phyloP scores from a whole-genome alignment of 1,139 yeast species.

The Candida gigantensis region DNA sequence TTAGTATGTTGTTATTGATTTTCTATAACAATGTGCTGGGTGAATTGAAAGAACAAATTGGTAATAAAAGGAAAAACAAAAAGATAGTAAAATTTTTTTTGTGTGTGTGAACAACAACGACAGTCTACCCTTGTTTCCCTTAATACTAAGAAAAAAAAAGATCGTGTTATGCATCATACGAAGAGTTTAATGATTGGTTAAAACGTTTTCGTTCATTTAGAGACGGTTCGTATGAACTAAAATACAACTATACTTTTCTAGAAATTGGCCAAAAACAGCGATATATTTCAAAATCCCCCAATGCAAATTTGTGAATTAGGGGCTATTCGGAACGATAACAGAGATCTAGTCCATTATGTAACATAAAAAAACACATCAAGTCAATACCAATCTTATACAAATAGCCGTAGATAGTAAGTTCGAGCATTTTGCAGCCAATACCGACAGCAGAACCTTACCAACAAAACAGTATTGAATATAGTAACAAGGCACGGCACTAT shows the following conservation, averaged over 20 bases:
- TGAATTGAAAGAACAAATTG: too few relatives aligned
- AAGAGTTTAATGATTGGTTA: constrained; percentile 6
- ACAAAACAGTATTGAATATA: background rate
- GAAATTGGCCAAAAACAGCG: constrained; percentile 1
- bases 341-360: too few relatives aligned
- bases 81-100: background rate
- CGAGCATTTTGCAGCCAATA: constrained; percentile 4
- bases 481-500: too few relatives aligned
- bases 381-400: too few relatives aligned
- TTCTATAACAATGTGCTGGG: too few relatives aligned
- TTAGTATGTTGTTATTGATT: too few relatives aligned
- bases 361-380: too few relatives aligned
- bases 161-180: constrained; percentile 6
- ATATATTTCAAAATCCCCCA: background rate
- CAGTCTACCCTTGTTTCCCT: constrained; percentile 3
- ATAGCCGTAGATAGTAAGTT: too few relatives aligned
- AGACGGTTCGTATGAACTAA: background rate
- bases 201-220: background rate
- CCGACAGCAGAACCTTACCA: background rate
- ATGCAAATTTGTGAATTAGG: too few relatives aligned
- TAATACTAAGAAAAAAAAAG: constrained; percentile 3
- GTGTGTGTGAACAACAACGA: constrained; percentile 9
- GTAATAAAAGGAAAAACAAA: background rate
- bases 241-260: background rate
- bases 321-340: too few relatives aligned